Base-by-base conservation (phyloP, 345 rosid species). In the Boechera stricta region DNA sequence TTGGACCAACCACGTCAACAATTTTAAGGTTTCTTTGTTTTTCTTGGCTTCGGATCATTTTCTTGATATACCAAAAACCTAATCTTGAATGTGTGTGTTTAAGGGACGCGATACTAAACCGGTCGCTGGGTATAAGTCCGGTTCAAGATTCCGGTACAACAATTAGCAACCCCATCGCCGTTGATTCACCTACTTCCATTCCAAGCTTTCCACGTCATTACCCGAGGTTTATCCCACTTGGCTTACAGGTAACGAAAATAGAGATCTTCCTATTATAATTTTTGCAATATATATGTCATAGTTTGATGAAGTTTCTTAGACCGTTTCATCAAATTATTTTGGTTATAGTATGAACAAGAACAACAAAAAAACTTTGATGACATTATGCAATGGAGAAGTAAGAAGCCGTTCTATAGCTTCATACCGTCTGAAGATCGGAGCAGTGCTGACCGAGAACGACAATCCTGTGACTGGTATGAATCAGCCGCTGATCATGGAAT, bases 171-270 rank as follows among this genome's bases (percentile, higher is more conserved):
- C 70, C 70, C 54, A 61, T 62, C 57, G 5, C 75, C 65, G 33
- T 53, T 53, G 58, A 62, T 76, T 61, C 76, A 55, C 60, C 76
- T 45, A 54, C 66, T n/a, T 36, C 67, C n/a, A 63, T 63, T 70
- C 55, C 18, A 54, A 54, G 63, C 4, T 38, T 69, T 41, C 74
- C 65, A 21, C 58, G 57, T 47, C 44, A 62, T 35, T 48, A 56
- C 73, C 58, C 59, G 8, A 74, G 31, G 49, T 66, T 65, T 66
- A 47, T 65, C 15, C 66, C 78, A 0, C 67, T 67, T 58, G 64
- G 26, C 63, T 33, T 76, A 57, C 80, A 69, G 75, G 80, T 77
- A 63, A 33, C 26, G 1, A 59, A 33, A 16, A 1, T 44, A 31
- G 8, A 38, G 10, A 57, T 26, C 21, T 15, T 24, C 28, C 15